Conservation (phyloP, 352 stramenopile species). For the Globisporangium alternatum region DNA sequence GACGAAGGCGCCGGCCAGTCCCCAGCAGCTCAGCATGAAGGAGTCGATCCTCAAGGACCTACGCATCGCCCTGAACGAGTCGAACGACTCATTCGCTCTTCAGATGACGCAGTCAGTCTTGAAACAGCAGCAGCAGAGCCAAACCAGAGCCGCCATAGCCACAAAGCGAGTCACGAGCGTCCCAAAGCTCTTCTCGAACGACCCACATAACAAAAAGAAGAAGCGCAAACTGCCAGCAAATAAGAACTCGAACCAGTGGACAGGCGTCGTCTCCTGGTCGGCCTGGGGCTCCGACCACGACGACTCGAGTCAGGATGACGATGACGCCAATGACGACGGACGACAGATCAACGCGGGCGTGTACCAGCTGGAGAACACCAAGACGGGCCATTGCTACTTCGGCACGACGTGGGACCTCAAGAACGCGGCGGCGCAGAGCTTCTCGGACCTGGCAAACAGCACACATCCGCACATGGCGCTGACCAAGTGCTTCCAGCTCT, state of each 20-base stretch:
- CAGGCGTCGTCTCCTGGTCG: constrained; percentile 4
- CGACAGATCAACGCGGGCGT: constrained; percentile 61
- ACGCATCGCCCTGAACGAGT: background rate
- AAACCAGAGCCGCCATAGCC: background rate
- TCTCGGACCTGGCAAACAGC: constrained; percentile 41
- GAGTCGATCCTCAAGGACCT: constrained; percentile 8
- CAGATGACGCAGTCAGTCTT: background rate
- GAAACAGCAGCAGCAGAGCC: background rate
- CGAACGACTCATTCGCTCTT: background rate
- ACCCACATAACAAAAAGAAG: constrained; percentile 1
- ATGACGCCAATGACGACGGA: constrained; percentile 12
- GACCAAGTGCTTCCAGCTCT: constrained; percentile 34
- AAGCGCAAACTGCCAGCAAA: constrained; percentile 14
- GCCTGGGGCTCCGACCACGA: constrained; percentile 4
- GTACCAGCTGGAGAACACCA: constrained; percentile 59
- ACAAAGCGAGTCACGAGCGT: constrained; percentile 30
- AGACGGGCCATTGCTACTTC: constrained; percentile 58
- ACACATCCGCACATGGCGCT: constrained; percentile 47
- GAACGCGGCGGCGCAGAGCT: constrained; percentile 48
- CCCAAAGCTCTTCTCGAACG: constrained; percentile 24
- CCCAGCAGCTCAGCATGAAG: constrained; percentile 9
- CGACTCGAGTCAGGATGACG: constrained; percentile 6
- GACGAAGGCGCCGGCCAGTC: background rate
- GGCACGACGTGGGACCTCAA: constrained; percentile 73
- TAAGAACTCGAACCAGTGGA: constrained; percentile 31